Evolutionary conservation across 331 rosid genomes (phyloP), one percentile per base, ranked within the genome.

Genomic region (Rosa hybrid): DNA sequence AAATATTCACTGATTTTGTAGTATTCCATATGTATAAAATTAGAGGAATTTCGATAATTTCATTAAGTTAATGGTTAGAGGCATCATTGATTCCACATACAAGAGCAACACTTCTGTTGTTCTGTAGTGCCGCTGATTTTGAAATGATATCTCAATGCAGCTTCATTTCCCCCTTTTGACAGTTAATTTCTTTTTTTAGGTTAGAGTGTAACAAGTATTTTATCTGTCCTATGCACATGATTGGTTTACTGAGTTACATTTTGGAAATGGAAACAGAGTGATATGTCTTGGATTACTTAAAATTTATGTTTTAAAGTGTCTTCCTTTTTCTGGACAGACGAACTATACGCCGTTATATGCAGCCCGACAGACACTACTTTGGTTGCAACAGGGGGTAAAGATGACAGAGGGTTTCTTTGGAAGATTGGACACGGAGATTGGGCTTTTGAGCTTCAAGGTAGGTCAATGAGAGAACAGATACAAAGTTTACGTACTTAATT

Each of bases 351-450:
- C 0, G 97, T 88, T 85, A 80, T 88, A 13, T 95, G 97, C 87
- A 91, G 93, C 90, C 97, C 99, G 57, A 84, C 81, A 4, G 93
- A 93, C 72, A 72, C 81, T 6, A 50, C 77, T 11, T 85, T 95
- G 81, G 99, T 95, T 79, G 96, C 97, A 10, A 91, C 98, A 3
- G 99, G 98, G 44, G 97, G 97, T 60, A 84, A 94, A 59, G 98
- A 95, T 84, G 97, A 95, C 77, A 88, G 45, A 80, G 99, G 97
- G 44, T 95, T 91, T 90, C 89, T 95, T 69, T 95, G 99, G 99
- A 89, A 64, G 86, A 89, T 93, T 80, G 93, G 90, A 42, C 84
- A 74, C 53, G 97, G 98, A 84, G 97, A 91, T 82, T 93, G 93
- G 92, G 90, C 97, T 75, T 85, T 80, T 72, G 96, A 95, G 88